Percentiles rank a stretch among this genome's conserved stretches.
Conservation (phyloP, 192 early-diverging fungal genomes). For the Thoreauomyces humboldtii region DNA sequence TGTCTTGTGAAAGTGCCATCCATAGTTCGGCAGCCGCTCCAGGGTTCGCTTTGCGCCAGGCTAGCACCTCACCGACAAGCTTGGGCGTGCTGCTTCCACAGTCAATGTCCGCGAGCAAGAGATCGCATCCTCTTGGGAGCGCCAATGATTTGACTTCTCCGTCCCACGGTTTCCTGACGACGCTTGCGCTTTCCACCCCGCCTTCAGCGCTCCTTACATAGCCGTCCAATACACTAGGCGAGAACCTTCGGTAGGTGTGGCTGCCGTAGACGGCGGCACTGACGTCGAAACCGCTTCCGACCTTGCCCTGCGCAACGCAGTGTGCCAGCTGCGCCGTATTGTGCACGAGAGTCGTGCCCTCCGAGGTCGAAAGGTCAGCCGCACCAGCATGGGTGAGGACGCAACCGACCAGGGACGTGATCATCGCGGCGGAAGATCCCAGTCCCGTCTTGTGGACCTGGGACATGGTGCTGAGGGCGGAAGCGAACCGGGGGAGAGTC, state of each 20-base stretch:
- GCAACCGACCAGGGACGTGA: constrained; percentile 82
- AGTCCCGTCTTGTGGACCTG: constrained; percentile 94
- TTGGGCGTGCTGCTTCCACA: constrained; percentile 92
- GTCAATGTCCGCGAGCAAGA: constrained; percentile 91
- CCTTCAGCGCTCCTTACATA: constrained; percentile 3
- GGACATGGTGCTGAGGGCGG: constrained; percentile 59
- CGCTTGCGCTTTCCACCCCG: no score
- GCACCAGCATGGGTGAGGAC: constrained; percentile 74
- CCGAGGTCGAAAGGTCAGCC: constrained; percentile 19
- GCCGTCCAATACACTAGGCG: constrained; percentile 54
- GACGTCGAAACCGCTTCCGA: constrained; percentile 96
- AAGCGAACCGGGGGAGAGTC: constrained; percentile 58
- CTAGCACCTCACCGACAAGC: constrained; percentile 81
- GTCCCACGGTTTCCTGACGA: no score
- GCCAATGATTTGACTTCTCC: constrained; percentile 57
- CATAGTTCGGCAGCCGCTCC: constrained; percentile 43
- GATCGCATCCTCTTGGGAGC: constrained; percentile 68
- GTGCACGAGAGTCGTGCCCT: constrained; percentile 64
- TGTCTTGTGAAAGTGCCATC: not conserved
- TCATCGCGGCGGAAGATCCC: constrained; percentile 95
- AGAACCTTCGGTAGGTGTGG: constrained; percentile 83
- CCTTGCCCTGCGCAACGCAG: constrained; percentile 97
- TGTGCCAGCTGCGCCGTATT: constrained; percentile 88
- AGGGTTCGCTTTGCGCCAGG: constrained; percentile 73
- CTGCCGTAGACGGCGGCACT: constrained; percentile 88